These are phyloP conservation scores for Lophium mytilinum DNA, from an alignment of 495 filamentous ascomycete species.

Conservation along the genomic window DNA sequence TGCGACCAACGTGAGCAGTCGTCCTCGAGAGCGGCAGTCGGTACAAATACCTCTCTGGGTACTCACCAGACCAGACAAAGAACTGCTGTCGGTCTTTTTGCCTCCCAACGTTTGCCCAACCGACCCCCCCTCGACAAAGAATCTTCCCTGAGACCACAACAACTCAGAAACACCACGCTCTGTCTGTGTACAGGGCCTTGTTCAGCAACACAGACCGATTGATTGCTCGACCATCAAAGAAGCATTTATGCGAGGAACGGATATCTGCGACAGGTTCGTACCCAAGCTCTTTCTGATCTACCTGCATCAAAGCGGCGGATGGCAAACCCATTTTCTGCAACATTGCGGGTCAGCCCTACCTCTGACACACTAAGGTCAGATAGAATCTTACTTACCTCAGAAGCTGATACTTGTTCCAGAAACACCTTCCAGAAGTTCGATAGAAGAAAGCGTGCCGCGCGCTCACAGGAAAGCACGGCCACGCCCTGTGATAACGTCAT, in stretches of 20 bases:
- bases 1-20: constrained; percentile 22
- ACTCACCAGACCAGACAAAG: constrained; percentile 25
- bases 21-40: constrained; percentile 20
- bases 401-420: not conserved
- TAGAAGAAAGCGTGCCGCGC: constrained; percentile 1
- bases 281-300: constrained; percentile 9
- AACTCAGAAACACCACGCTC: constrained; percentile 24
- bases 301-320: constrained; percentile 17
- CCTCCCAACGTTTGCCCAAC: constrained; percentile 15
- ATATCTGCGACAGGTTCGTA: constrained; percentile 27
- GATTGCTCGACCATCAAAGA: constrained; percentile 10
- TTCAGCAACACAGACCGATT: constrained; percentile 6
- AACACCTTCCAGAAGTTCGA: constrained; percentile 17
- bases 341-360: constrained; percentile 1
- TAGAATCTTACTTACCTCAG: constrained; percentile 1
- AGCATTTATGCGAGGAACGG: constrained; percentile 12
- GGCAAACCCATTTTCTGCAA: constrained; percentile 15
- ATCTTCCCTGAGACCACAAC: constrained; percentile 16
- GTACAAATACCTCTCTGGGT: constrained; percentile 26
- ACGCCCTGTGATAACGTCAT: not conserved
- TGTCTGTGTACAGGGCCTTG: constrained; percentile 10
- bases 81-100: constrained; percentile 18
- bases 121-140: constrained; percentile 20
- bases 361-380: constrained; percentile 18
- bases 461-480: not conserved